These are phyloP conservation scores for Annulohypoxylon bovei DNA, from an alignment of 495 filamentous ascomycete species.

Conservation along the genomic window DNA sequence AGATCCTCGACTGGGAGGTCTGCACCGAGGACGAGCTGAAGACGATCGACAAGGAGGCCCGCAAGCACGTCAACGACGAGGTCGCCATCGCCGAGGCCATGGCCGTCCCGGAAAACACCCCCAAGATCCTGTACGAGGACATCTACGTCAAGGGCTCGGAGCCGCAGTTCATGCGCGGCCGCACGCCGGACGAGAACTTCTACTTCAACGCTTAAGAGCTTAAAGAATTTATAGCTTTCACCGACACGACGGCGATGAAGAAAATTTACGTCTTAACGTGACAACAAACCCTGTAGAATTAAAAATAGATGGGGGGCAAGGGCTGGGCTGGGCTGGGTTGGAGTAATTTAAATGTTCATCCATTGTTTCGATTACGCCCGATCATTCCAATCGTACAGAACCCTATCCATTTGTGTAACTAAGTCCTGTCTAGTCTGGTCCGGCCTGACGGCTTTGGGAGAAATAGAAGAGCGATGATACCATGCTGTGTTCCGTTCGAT, in stretches of 20 bases:
- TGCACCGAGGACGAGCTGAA: slow-evolving; percentile 97
- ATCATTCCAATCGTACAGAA: slow-evolving; percentile 15
- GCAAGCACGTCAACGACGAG: slow-evolving; percentile 85
- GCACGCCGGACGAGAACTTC: slow-evolving; percentile 91
- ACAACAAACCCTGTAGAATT: slow-evolving; percentile 40
- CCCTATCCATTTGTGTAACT: slow-evolving; percentile 21
- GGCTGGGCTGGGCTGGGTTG: slow-evolving; percentile 31
- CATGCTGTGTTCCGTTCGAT: slow-evolving; percentile 5
- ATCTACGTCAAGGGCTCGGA: slow-evolving; percentile 94
- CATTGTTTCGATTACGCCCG: slow-evolving; percentile 26
- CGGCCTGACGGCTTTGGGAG: slow-evolving; percentile 16
- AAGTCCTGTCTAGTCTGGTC: slow-evolving; percentile 20
- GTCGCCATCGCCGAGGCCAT: slow-evolving; percentile 90
- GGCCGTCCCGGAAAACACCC: slow-evolving; percentile 75
- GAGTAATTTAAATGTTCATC: slow-evolving; percentile 32
- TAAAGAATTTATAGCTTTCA: no score
- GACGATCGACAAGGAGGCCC: slow-evolving; percentile 90
- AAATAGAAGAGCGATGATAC: slow-evolving; percentile 37
- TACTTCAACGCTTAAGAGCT: slow-evolving; percentile 70
- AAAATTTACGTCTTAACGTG: slow-evolving; percentile 5
- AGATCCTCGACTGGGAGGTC: slow-evolving; percentile 94
- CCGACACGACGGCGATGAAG: slow-evolving; percentile 1
- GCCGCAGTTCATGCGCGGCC: slow-evolving; percentile 88
- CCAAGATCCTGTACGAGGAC: slow-evolving; percentile 91
- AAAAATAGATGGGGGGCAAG: slow-evolving; percentile 43